A percentile compares a stretch with the other conserved stretches of the same genome.
Conservation (phyloP, 2,329 filamentous ascomycete genomes). For the Mycosphaerelloides madeirae region DNA sequence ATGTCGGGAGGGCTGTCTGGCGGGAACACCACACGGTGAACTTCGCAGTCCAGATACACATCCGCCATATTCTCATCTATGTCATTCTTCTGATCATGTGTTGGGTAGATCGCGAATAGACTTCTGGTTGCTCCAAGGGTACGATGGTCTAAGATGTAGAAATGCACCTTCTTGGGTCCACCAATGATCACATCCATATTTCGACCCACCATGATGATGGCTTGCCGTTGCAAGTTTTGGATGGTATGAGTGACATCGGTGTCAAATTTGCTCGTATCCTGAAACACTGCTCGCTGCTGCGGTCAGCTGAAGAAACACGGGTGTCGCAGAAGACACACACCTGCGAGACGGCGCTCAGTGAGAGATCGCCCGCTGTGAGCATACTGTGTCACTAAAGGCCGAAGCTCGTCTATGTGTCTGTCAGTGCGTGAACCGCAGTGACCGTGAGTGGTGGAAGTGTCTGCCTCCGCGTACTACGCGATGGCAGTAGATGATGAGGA, state of each 20-base stretch:
- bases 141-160: background rate
- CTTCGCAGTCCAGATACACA: constrained; percentile 1
- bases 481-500: background rate
- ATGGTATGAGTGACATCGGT: background rate
- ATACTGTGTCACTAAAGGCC: too few species aligned
- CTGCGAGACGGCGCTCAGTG: too few species aligned
- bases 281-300: background rate
- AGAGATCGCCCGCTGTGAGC: too few species aligned
- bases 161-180: background rate
- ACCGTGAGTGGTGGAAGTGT: background rate
- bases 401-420: too few species aligned
- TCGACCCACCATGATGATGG: background rate
- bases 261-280: background rate
- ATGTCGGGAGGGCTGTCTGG: background rate
- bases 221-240: too few species aligned
- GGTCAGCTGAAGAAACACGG: too few species aligned
- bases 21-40: background rate
- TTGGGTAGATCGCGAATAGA: too few species aligned
- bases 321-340: too few species aligned
- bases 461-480: too few species aligned
- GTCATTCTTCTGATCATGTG: background rate
- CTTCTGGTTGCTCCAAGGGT: too few species aligned
- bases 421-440: too few species aligned
- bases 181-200: background rate
- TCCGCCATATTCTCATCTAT: background rate